Evolutionary conservation across 192 early-diverging fungal genomes (phyloP).

Genomic region (Gaertneriomyces sp.): DNA sequence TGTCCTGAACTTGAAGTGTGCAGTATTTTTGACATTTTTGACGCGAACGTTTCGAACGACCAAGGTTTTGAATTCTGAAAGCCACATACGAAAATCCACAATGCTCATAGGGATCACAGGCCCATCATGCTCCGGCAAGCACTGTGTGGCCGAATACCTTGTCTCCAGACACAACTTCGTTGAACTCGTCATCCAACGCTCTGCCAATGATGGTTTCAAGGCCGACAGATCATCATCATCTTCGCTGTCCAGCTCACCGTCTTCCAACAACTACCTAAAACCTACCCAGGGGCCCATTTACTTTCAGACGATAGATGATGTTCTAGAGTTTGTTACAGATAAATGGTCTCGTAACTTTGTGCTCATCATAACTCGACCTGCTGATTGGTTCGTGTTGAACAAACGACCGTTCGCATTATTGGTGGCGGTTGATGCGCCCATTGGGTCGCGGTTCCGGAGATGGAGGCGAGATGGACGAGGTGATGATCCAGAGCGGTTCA

Average conservation of each 20-base stretch:
- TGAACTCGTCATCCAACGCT: slow-evolving; percentile 27
- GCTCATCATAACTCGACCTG: slow-evolving; percentile 53
- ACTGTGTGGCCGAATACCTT: slow-evolving; percentile 58
- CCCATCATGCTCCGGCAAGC: slow-evolving; percentile 62
- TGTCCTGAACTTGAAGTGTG: too few species aligned
- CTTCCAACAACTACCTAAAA: background rate
- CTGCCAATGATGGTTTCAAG: background rate
- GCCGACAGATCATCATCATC: slow-evolving; percentile 2
- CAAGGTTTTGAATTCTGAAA: too few species aligned
- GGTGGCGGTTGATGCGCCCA: slow-evolving; percentile 80
- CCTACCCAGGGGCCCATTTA: background rate
- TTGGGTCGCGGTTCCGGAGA: slow-evolving; percentile 58
- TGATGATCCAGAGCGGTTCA: slow-evolving; percentile 17
- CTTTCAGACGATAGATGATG: slow-evolving; percentile 57
- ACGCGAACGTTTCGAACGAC: too few species aligned
- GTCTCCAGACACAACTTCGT: slow-evolving; percentile 49
- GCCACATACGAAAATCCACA: background rate
- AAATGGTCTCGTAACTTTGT: slow-evolving; percentile 75
- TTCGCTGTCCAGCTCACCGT: background rate
- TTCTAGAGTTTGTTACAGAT: slow-evolving; percentile 66
- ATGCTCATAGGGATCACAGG: slow-evolving; percentile 77
- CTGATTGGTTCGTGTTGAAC: slow-evolving; percentile 57
- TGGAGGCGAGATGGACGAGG: slow-evolving; percentile 10
- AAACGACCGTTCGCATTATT: slow-evolving; percentile 77
- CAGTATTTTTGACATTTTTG: too few species aligned